Evolutionary conservation across 2,329 filamentous ascomycete genomes (phyloP), one percentile per base, ranked within the genome.

Genomic region (Cercospora canescens): DNA sequence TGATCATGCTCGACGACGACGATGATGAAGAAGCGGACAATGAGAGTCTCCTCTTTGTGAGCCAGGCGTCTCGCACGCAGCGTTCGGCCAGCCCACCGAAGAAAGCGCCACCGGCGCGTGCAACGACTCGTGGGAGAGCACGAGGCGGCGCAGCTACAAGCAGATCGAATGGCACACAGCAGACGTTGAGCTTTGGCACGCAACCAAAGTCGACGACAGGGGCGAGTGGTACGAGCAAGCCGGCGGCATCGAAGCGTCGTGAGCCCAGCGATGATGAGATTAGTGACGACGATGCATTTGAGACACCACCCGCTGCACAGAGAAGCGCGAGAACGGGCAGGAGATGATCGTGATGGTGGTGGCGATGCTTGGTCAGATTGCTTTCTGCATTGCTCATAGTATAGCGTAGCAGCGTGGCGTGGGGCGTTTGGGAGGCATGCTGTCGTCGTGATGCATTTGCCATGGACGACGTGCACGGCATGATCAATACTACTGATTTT

Each of bases 21-120:
- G 81, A 83, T 37, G 75, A 78, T 21, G 74, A 82, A 24, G 84
- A 85, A 16, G 84, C 84, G 34, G 76, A 76, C 6, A 39, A 55
- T n/a, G 48, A 54, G 8, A 55, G 48, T 21, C 34, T 54, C 32
- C 73, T 83, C 1, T 83, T 84, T 64, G 79, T 83, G 52, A 77
- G 72, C 55, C 74, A 70, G 64, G 73, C 58, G 4, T 35, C 65
- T 26, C 58, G 62, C 9, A 65, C 59, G 6, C 67, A 48, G 57
- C 71, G 57, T n/a, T 61, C 66, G 6, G 64, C 70, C 24, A 68
- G 72, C 39, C 67, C 73, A 2, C 63, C 72, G 21, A 76, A 70
- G 62, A 67, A 68, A 35, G 61, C 72, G 16, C 67, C n/a, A n/a
- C n/a, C 75, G 62, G 65, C 69, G n/a, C 63, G 63, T 8, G 65